Evolutionary conservation across 805 yeast genomes (phyloP), one percentile per base, ranked within the genome.

Genomic region (Pichia rugopelliculosa): DNA sequence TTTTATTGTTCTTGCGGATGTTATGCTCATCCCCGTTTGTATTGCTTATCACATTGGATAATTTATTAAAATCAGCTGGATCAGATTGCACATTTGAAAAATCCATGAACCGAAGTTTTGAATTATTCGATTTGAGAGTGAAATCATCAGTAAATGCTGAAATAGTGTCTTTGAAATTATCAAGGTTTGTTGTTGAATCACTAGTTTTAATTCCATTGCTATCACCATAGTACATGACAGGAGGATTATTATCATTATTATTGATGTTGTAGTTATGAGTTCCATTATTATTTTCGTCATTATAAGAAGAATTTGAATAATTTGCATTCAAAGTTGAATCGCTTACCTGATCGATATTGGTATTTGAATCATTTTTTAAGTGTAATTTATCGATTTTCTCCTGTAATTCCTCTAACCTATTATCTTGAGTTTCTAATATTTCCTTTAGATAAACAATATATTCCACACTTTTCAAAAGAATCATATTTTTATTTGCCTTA

Each of bases 401-500:
- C 18, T 66, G 58, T 27, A 84, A 61, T 20, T 70, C 67, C 2
- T 55, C 61, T 46, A 73, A 64, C 49, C 81, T 67, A 22, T 62
- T 61, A 37, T 76, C 77, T 60, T 85, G 93, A 44, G 69, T 68
- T 7, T 69, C 67, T 57, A 82, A 66, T 6, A 85, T 87, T 46
- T 75, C 74, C 52, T 79, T 75, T 52, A 88, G 70, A 61, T 82
- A 83, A 9, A 64, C 70, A 41, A 89, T 79, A 62, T 90, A 89
- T 42, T 86, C 95, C 20, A 89, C 95, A 1, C 95, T 77, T 57
- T 81, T 79, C 56, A 78, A 76, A 50, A 89, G 71, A 43, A 87
- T 85, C 6, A 85, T 80, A 23, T 90, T 82, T 66, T 89, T 89
- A 61, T 88, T 87, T 1, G 96, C 91, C 60, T 83, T 84, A 3